Percentiles rank a stretch among this genome's conserved stretches.
Evolutionary conservation across 2,329 filamentous ascomycete genomes (phyloP).

Genomic region (Alternaria infectoria): DNA sequence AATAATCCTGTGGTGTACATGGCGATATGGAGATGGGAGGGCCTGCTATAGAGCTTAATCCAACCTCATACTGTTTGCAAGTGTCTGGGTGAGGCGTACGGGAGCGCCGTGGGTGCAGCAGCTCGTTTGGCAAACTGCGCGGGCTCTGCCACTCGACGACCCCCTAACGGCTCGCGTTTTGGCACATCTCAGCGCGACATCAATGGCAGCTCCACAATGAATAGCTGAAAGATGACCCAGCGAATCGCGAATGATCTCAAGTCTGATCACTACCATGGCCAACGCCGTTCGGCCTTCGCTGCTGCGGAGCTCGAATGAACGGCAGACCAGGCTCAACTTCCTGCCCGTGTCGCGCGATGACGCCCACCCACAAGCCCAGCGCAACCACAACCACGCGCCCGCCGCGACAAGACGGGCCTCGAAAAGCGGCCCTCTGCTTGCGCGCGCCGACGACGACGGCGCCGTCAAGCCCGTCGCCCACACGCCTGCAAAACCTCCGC

Average conservation of each 20-base stretch:
- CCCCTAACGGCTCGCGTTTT: slow-evolving; percentile 40
- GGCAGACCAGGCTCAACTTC: slow-evolving; percentile 38
- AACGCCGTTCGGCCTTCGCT: slow-evolving; percentile 30
- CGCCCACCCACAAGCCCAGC: slow-evolving; percentile 20
- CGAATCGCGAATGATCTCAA: slow-evolving; percentile 25
- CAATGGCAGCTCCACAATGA: slow-evolving; percentile 37
- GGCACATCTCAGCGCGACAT: slow-evolving; percentile 35
- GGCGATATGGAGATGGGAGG: slow-evolving; percentile 8
- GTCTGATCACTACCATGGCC: slow-evolving; percentile 31
- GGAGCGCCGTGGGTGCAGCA: slow-evolving; percentile 13
- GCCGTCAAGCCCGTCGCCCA: slow-evolving; percentile 17
- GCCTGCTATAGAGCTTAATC: slow-evolving; percentile 23
- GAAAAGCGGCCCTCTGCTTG: slow-evolving; percentile 29
- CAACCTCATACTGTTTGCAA: slow-evolving; percentile 12
- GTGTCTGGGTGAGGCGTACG: slow-evolving; percentile 2
- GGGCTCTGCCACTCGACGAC: slow-evolving; percentile 26
- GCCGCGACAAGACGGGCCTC: slow-evolving; percentile 37
- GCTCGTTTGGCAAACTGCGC: slow-evolving; percentile 25
- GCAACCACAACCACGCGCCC: slow-evolving; percentile 25
- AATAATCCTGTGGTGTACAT: slow-evolving; percentile 2
- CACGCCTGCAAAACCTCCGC: slow-evolving; percentile 20
- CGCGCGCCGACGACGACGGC: slow-evolving; percentile 28
- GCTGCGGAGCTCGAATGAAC: slow-evolving; percentile 43
- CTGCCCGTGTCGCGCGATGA: slow-evolving; percentile 39
- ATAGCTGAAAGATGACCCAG: slow-evolving; percentile 36